Evolutionary conservation across 169 alveolate species (phyloP).

Genomic region (Fabrea salina): DNA sequence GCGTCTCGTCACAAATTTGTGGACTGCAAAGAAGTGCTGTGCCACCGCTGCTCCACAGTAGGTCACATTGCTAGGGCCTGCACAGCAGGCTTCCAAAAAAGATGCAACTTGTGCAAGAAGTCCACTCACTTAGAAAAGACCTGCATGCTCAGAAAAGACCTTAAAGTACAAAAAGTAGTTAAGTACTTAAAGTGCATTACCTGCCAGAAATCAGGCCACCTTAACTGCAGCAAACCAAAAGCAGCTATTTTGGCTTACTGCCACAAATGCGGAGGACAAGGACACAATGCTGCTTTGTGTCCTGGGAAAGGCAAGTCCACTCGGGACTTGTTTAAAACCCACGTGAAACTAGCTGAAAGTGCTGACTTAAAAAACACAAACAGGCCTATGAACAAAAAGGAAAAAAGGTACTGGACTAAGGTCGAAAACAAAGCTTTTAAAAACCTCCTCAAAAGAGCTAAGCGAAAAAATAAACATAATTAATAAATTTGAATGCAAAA

Average conservation of each 20-base stretch:
- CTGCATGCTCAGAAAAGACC: background rate
- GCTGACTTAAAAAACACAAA: background rate
- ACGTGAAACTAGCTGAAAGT: conserved; percentile 6
- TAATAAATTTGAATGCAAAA: too few relatives aligned
- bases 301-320: background rate
- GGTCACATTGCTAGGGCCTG: background rate
- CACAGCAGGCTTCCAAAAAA: background rate
- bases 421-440: background rate
- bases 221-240: background rate
- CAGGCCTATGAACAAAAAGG: background rate
- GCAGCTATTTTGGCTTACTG: background rate
- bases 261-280: background rate
- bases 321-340: background rate
- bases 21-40: background rate
- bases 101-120: background rate
- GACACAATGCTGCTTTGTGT: background rate
- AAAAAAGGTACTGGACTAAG: background rate
- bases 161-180: background rate
- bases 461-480: background rate
- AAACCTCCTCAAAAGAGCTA: background rate
- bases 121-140: background rate
- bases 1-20: background rate
- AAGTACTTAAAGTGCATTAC: background rate
- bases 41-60: background rate
- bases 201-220: background rate